phyloP scores from a whole-genome alignment of 2,329 filamentous ascomycete species.

The Fusarium ramigenum region DNA sequence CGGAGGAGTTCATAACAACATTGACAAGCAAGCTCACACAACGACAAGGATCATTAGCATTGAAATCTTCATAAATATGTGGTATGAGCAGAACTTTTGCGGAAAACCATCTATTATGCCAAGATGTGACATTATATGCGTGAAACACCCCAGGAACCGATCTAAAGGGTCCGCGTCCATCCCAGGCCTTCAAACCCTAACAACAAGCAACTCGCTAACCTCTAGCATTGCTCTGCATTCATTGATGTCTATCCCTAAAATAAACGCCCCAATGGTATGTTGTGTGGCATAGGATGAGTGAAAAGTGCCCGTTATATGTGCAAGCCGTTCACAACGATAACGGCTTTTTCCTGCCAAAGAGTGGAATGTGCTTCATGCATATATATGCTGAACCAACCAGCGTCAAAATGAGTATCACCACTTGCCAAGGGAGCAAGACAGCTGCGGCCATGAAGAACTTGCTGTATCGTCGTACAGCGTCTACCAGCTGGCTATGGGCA shows the following conservation, averaged over 20 bases:
- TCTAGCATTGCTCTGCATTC: conserved; percentile 6
- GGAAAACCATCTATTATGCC: conserved; percentile 36
- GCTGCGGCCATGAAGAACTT: conserved; percentile 54
- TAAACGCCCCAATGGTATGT: conserved; percentile 47
- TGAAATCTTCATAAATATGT: not conserved
- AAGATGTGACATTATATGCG: conserved; percentile 25
- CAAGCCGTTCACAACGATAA: conserved; percentile 38
- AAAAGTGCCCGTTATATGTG: conserved; percentile 15
- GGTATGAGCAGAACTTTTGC: not conserved
- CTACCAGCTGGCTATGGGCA: conserved; percentile 52
- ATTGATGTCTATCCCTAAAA: conserved; percentile 34
- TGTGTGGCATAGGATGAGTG: conserved; percentile 28
- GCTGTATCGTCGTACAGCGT: conserved; percentile 54
- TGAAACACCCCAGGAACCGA: conserved; percentile 24
- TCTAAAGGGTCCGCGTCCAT: conserved; percentile 29
- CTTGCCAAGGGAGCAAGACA: conserved; percentile 58
- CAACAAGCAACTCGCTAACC: conserved; percentile 16
- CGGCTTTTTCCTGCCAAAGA: conserved; percentile 33
- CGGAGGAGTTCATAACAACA: not conserved
- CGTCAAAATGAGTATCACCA: conserved; percentile 51
- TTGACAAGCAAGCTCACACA: not conserved
- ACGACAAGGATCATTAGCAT: not conserved
- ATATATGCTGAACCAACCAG: conserved; percentile 53
- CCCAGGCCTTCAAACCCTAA: conserved; percentile 1
- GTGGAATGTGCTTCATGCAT: conserved; percentile 47